Evolutionary conservation across 495 filamentous ascomycete species (phyloP).

Genomic region (Penicillium bialowiezense): DNA sequence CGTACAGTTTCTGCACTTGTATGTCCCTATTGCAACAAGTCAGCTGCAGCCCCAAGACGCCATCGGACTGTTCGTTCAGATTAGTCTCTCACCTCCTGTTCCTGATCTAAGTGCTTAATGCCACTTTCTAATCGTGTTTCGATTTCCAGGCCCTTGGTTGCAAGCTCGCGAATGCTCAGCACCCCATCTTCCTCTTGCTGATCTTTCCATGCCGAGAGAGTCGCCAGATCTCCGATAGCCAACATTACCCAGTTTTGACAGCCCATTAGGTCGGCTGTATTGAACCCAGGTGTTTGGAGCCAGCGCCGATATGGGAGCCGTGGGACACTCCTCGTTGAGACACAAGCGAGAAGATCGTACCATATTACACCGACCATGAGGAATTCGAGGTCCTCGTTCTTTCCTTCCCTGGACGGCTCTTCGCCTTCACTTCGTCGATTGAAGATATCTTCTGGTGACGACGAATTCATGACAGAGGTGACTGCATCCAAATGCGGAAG

Average conservation of each 20-base stretch:
- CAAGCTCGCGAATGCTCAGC: conserved; percentile 2
- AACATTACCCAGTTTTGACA: conserved; percentile 5
- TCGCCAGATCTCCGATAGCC: neutral
- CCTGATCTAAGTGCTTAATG: neutral
- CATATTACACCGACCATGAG: conserved; percentile 6
- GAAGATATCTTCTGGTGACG: conserved; percentile 4
- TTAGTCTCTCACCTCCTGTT: neutral
- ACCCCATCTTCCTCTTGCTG: neutral
- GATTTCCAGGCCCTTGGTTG: neutral
- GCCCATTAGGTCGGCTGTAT: conserved; percentile 9
- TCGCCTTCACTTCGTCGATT: neutral
- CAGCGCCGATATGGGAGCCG: conserved; percentile 5
- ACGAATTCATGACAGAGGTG: conserved; percentile 2
- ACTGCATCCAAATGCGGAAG: conserved; percentile 4
- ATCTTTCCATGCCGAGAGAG: neutral
- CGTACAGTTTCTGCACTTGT: neutral
- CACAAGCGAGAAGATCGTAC: conserved; percentile 6
- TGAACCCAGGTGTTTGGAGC: conserved; percentile 1
- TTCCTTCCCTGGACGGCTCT: neutral
- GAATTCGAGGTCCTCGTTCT: conserved; percentile 1
- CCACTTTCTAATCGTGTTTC: conserved; percentile 1
- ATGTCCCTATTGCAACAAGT: neutral
- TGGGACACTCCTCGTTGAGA: conserved; percentile 1
- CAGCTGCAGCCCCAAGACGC: too few species aligned
- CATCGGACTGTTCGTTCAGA: too few species aligned